Conservation (phyloP, 2,329 filamentous ascomycete genomes). For the Xylariaceae sp. region DNA sequence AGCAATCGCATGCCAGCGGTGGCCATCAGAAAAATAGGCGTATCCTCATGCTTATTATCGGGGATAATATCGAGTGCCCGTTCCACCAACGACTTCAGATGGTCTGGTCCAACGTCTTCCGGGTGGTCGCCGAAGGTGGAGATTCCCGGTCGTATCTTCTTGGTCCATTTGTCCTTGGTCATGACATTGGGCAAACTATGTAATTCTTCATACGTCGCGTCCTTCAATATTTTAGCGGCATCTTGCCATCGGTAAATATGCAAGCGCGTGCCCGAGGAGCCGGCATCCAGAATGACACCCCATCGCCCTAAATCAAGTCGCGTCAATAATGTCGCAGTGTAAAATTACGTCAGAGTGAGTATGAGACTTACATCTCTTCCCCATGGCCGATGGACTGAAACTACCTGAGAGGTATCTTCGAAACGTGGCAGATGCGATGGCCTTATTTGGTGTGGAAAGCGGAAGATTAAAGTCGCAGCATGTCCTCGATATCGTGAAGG, state of each 20-base stretch:
- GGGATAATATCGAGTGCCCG: constrained; percentile 83
- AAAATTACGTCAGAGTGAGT: background rate
- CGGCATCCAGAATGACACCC: constrained; percentile 95
- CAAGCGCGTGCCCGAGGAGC: constrained; percentile 92
- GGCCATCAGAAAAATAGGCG: constrained; percentile 91
- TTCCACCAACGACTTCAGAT: constrained; percentile 77
- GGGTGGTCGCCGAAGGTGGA: constrained; percentile 85
- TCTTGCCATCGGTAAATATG: constrained; percentile 96
- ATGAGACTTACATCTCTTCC: constrained; percentile 36
- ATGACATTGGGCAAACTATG: constrained; percentile 76
- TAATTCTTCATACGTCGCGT: constrained; percentile 62
- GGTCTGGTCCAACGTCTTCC: constrained; percentile 75
- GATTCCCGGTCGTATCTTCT: constrained; percentile 92
- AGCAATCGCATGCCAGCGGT: constrained; percentile 94
- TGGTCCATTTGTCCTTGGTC: constrained; percentile 84
- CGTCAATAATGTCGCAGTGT: constrained; percentile 8
- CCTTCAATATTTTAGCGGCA: constrained; percentile 65
- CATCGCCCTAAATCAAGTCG: constrained; percentile 60
- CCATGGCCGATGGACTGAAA: constrained; percentile 28
- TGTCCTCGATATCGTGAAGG: constrained; percentile 11
- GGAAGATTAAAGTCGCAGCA: constrained; percentile 16
- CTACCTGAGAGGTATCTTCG: constrained; percentile 1
- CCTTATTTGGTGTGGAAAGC: constrained; percentile 4
- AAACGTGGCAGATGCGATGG: constrained; percentile 3
- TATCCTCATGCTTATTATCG: constrained; percentile 73